Base-by-base conservation (phyloP, 2,329 filamentous ascomycete species). In the Phyllosticta citriasiana region DNA sequence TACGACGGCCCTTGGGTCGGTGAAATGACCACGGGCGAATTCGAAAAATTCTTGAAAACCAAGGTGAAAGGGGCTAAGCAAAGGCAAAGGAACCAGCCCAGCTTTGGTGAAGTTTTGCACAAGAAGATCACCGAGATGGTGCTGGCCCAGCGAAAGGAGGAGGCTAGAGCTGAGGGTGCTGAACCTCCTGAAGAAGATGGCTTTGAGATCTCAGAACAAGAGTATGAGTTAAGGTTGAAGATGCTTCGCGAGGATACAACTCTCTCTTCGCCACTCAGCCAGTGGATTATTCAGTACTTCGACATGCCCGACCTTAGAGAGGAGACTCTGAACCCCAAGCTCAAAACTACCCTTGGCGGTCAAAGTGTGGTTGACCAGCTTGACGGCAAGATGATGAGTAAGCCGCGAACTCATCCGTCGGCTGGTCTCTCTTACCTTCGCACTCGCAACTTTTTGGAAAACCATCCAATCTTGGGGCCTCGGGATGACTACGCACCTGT, bases 331-430 rank as follows among this genome's bases (percentile, higher is more conserved):
- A 22, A 22, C 19, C 19, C 19, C 19, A 22, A 22, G 19, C 19
- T 22, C 19, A 22, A 22, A 22, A 22, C 19, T 22, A 22, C 19
- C 19, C 19, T 22, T 22, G 19, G 19, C 19, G 19, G 19, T 22
- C 19, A 22, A 22, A 22, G 7, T 30, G 6, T 30, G 27, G 4
- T 30, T 30, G 27, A 30, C 16, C 19, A 40, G 10, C 9, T 30
- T 3, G 52, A 8, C 52, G 5, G 19, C 22, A 5, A 24, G 33
- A 54, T 4, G 55, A 56, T 16, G 57, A 53, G 26, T 57, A 57
- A n/a, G 82, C 83, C 1, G 80, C 79, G 40, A 62, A 87, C 85
- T 7, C 85, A 88, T 71, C 85, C 85, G 2, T 85, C 82, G 3
- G 85, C 82, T 4, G 85, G 85, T 64, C 75, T 88, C 4, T 81